Base-by-base conservation (phyloP, 2,329 filamentous ascomycete species). In the Penicillium janthinellum region DNA sequence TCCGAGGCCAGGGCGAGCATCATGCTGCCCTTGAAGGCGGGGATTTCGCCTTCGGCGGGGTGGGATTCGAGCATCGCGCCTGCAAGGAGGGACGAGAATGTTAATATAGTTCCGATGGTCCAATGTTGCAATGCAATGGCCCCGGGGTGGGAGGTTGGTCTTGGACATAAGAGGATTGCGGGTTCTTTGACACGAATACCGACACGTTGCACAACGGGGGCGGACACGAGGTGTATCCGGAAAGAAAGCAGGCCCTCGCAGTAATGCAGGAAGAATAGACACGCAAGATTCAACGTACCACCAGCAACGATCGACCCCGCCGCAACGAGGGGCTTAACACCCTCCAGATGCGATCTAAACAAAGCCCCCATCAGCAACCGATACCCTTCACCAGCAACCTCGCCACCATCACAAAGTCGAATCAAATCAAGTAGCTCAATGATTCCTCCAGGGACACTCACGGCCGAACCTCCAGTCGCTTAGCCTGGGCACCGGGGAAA, bases 21-120 rank as follows among this genome's bases (percentile, higher is more conserved):
- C 17, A 87, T 85, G 73, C 88, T 92, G 44, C 91, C 92, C 64
- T 86, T 85, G 78, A 95, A 92, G 45, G 86, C 84, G 20, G 83
- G 84, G 4, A 79, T 76, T 25, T 88, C 82, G 59, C 84, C 84
- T 54, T 89, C 85, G 5, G 84, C 80, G 37, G 90, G 88, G 38
- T 89, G 81, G 8, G 86, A 82, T 44, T 89, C 83, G 7, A 94
- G 79, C 54, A 89, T 79, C 22, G 88, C 90, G 44, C 90, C 90
- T 87, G 54, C 47, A 48, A n/a, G 38, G 45, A 41, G 4, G 15
- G 2, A 11, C 11, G 25, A 20, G 22, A 17, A 12, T 42, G 42
- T 62, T 17, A 49, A 48, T 48, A 12, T 10, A 10, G 3, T 31
- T 31, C 31, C 31, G 6, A 31, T 10, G 7, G 6, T 31, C 8